phyloP scores from a whole-genome alignment of 305 asterid genomes.

The Fraxinus velutina region DNA sequence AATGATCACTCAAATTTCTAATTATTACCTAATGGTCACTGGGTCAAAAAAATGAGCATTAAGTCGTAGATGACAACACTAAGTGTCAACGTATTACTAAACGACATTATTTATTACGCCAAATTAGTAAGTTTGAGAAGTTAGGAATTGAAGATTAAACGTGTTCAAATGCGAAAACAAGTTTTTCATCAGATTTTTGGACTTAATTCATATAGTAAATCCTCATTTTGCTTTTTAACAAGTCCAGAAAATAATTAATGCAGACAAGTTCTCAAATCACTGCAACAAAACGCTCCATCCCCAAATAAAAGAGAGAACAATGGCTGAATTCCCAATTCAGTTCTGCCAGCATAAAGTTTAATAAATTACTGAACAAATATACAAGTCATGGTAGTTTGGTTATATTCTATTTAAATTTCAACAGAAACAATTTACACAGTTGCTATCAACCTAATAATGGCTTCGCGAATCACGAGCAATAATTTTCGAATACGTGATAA shows the following conservation, averaged over 20 bases:
- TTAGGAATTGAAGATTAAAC: neutral
- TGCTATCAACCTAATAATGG: conserved; percentile 18
- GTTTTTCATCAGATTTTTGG: no score
- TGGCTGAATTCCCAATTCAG: neutral
- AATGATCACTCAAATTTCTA: neutral
- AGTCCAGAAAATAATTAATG: no score
- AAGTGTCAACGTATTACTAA: neutral
- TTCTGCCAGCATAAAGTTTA: neutral
- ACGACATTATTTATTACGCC: neutral
- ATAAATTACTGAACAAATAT: conserved; percentile 9
- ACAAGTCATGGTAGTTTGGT: conserved; percentile 10
- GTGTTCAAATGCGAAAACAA: no score
- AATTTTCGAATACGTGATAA: conserved; percentile 8
- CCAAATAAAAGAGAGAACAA: neutral
- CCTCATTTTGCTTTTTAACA: no score
- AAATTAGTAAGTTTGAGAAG: neutral
- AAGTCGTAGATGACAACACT: no score
- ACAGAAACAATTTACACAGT: conserved; percentile 23
- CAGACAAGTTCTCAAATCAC: neutral
- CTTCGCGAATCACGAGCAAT: conserved; percentile 8
- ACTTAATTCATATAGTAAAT: no score
- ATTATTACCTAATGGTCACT: no score
- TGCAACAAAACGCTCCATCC: neutral
- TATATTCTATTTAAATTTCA: conserved; percentile 11
- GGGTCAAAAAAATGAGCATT: no score